Percentiles rank a stretch among this genome's conserved stretches.
Conservation (phyloP, 116 monocot genomes). For the Posidonia oceanica region DNA sequence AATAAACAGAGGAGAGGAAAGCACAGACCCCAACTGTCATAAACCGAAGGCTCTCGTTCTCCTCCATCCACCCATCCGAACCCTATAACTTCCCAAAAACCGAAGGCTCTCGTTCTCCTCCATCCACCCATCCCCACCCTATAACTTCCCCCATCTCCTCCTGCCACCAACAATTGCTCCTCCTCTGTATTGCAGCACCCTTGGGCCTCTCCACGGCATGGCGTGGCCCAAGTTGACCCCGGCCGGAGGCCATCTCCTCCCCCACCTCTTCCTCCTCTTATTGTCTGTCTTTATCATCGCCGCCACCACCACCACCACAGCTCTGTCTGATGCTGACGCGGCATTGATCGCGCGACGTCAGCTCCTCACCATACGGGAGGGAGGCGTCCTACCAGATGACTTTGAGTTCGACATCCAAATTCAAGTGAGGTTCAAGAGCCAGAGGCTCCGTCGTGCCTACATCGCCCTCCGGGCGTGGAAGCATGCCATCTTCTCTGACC, state of each 20-base stretch:
- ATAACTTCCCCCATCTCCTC: background rate
- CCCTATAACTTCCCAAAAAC: background rate
- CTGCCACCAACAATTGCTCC: constrained; percentile 4
- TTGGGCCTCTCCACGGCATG: constrained; percentile 17
- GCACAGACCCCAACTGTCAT: too few species aligned
- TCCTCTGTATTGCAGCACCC: background rate
- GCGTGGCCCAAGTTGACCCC: constrained; percentile 11
- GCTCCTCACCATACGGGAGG: constrained; percentile 16
- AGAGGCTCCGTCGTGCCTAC: constrained; percentile 57
- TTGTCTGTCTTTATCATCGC: constrained; percentile 5
- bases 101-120: too few species aligned
- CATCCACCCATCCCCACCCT: background rate
- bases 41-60: too few species aligned
- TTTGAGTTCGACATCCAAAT: constrained; percentile 36
- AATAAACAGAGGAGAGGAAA: too few species aligned
- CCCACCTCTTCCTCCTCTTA: constrained; percentile 3
- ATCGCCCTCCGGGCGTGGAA: constrained; percentile 57
- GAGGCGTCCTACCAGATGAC: constrained; percentile 40
- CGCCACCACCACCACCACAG: background rate
- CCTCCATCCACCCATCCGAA: too few species aligned
- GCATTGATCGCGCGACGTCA: constrained; percentile 39
- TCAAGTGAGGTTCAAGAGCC: constrained; percentile 23
- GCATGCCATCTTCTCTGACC: constrained; percentile 24
- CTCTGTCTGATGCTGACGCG: constrained; percentile 25
- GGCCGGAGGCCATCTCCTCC: background rate